These are phyloP conservation scores for Elaeis guineensis DNA, from an alignment of 176 grass and related monocot species.

Conservation along the genomic window DNA sequence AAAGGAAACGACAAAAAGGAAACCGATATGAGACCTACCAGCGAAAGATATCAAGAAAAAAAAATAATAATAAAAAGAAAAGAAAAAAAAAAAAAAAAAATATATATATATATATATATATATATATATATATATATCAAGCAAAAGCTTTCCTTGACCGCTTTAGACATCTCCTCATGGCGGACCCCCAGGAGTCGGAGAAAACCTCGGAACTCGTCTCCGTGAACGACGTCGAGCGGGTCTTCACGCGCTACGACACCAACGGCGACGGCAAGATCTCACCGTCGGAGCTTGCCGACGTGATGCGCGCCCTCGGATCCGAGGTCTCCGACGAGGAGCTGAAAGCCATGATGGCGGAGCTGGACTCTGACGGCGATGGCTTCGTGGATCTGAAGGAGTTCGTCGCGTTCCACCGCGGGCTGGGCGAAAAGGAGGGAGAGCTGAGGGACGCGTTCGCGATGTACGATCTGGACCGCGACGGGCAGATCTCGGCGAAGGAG, in stretches of 20 bases:
- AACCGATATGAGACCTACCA: too few relatives aligned
- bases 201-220: neutral
- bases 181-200: neutral
- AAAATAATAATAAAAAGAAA: too few relatives aligned
- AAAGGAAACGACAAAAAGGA: too few relatives aligned
- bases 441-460: slow-evolving; percentile 62
- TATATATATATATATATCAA: too few relatives aligned
- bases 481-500: slow-evolving; percentile 61
- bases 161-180: too few relatives aligned
- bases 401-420: slow-evolving; percentile 43
- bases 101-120: too few relatives aligned
- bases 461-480: slow-evolving; percentile 63
- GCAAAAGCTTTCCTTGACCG: too few relatives aligned
- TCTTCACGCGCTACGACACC: slow-evolving; percentile 71
- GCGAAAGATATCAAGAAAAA: too few relatives aligned
- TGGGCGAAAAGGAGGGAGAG: slow-evolving; percentile 33
- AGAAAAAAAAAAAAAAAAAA: too few relatives aligned
- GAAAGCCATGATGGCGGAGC: slow-evolving; percentile 67
- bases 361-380: slow-evolving; percentile 69
- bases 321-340: slow-evolving; percentile 27
- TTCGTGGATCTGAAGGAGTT: slow-evolving; percentile 70
- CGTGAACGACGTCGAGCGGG: slow-evolving; percentile 40
- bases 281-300: too few relatives aligned
- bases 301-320: slow-evolving; percentile 38
- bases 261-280: slow-evolving; percentile 83